Base-by-base conservation (phyloP, 108 stramenopile species). In the Craspedostauros australis region DNA sequence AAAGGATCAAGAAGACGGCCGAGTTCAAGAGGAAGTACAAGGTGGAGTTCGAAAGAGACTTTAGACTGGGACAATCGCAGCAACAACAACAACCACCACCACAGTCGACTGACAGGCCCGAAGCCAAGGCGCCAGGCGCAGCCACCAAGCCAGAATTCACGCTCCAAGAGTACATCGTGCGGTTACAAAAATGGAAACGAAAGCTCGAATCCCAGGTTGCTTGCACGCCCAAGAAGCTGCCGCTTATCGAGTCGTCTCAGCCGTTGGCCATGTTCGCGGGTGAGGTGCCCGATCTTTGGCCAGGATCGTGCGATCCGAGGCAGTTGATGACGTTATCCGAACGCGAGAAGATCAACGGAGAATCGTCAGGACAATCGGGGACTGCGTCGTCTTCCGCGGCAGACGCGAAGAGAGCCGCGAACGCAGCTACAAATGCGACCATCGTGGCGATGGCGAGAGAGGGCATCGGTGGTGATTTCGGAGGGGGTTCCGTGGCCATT, bases 211-310 rank as follows among this genome's bases (percentile, higher is more conserved):
- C 27, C 16, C 70, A 81, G 36, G 75, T 88, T 50, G 57, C 70
- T 19, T 64, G 70, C 29, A 82, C 77, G 9, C 86, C 86, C 5
- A 52, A 36, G 0, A 67, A 46, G 27, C 50, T 80, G 19, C 68
- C 71, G 6, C 50, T 91, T 37, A 62, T 80, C 9, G 80, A 86
- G 41, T 70, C 69, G 1, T 91, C 90, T 2, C 81, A 65, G 23
- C 66, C 79, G 0, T 62, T 91, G 15, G 77, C 90, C 0, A 71
- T 76, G 72, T 88, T 77, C 62, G 70, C 54, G 8, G 70, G 64
- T 0, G 63, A 80, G 16, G 25, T 75, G 19, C 84, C 84, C 15
- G 86, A 88, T 69, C 49, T 88, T 14, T 91, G 90, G 90, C 69
- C 90, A 20, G 85, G 83, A 23, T 60, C 82, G 2, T 84, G 75